A percentile compares a stretch with the other conserved stretches of the same genome.
Evolutionary conservation across 2,329 filamentous ascomycete species (phyloP).

Genomic region (Neonectria punicea): DNA sequence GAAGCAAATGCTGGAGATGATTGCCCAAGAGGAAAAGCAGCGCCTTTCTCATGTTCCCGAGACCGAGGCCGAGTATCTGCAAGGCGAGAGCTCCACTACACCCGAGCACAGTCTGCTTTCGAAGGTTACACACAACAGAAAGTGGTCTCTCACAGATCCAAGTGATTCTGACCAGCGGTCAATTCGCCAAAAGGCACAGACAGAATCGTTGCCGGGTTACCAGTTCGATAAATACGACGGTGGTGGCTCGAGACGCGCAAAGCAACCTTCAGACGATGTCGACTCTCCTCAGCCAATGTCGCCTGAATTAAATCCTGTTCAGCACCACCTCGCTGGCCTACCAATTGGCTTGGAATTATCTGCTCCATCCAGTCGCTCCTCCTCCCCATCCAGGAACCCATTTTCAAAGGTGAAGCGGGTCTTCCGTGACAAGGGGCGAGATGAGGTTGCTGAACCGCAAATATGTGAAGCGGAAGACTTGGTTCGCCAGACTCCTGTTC

Average conservation of each 20-base stretch:
- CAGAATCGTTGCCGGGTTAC: constrained; percentile 38
- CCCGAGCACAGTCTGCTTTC: constrained; percentile 45
- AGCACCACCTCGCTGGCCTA: constrained; percentile 63
- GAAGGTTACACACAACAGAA: constrained; percentile 47
- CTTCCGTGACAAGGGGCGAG: constrained; percentile 64
- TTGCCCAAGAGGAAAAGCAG: constrained; percentile 62
- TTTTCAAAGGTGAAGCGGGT: constrained; percentile 66
- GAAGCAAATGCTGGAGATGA: constrained; percentile 71
- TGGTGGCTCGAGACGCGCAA: constrained; percentile 56
- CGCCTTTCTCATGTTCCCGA: constrained; percentile 49
- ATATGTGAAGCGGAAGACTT: constrained; percentile 49
- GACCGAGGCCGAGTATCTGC: constrained; percentile 48
- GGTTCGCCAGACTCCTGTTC: constrained; percentile 39
- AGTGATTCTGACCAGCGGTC: constrained; percentile 54
- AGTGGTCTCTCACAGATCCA: constrained; percentile 51
- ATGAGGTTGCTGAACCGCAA: constrained; percentile 50
- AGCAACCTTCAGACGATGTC: constrained; percentile 55
- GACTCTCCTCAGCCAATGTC: constrained; percentile 62
- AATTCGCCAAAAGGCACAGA: constrained; percentile 31
- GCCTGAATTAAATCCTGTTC: constrained; percentile 60
- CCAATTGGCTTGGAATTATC: constrained; percentile 72
- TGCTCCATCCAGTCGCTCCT: constrained; percentile 68
- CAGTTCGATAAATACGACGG: constrained; percentile 55
- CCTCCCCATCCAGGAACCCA: constrained; percentile 71
- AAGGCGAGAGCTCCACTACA: constrained; percentile 47